Base-by-base conservation (phyloP, 345 rosid species). In the Chamaenerion angustifolium region DNA sequence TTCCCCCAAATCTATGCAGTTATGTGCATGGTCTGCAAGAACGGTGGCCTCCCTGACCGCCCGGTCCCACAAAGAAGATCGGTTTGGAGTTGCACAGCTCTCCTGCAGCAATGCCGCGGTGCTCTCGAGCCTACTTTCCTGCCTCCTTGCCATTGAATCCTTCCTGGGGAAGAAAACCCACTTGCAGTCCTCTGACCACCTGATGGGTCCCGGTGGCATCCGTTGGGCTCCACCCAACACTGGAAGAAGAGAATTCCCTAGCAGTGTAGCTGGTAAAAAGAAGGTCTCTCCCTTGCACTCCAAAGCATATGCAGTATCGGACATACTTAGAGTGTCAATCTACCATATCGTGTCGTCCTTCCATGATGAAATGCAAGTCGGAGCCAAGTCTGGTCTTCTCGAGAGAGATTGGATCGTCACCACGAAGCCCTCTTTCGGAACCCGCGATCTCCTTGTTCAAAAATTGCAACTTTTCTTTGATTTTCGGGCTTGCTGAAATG, bases 51-150 rank as follows among this genome's bases (percentile, higher is more conserved):
- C 76, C 50, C 66, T 87, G 64, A 84, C 96, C 37, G 81, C 80
- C 27, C 69, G 65, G 61, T 92, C 98, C 7, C 89, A 52, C 58
- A 62, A 67, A 40, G 95, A 92, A 65, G 96, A 87, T 72, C 77
- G 88, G 48, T 86, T 68, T 50, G 96, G 98, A 44, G 88, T 92
- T 49, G 98, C 98, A 35, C 98, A 87, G 66, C 75, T 92, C 23
- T 78, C 96, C 21, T 93, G 98, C 57, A 79, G 90, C 62, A 87
- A 78, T 46, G 66, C 93, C 10, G 70, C 83, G 48, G 83, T 77
- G 46, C 45, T 82, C 58, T 87, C 96, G 4, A 72, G 82, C 8
- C 88, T 92, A 35, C 14, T 84, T 25, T 81, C 90, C 9, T 82
- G 85, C 75, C 64, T 92, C 37, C 77, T 92, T 10, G 88, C 95